phyloP scores from a whole-genome alignment of 2,329 filamentous ascomycete species.

The Fusarium floridanum region DNA sequence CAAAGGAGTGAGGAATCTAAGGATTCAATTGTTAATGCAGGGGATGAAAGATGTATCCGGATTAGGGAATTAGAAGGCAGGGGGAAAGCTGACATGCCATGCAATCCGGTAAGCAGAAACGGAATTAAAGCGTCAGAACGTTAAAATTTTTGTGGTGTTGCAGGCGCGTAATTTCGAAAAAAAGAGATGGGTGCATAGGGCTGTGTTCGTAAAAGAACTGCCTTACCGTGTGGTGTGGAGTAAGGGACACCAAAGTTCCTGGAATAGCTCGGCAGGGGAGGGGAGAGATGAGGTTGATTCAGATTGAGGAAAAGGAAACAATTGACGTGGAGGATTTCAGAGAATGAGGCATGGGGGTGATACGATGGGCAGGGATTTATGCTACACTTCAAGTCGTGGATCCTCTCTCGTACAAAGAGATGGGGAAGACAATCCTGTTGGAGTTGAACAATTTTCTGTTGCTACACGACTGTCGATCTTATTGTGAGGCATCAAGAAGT shows the following conservation, averaged over 20 bases:
- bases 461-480: not conserved
- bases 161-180: not conserved
- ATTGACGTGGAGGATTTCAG: not conserved
- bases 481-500: not conserved
- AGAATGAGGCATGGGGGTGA: not conserved
- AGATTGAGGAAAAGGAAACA: not conserved
- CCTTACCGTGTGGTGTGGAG: not conserved
- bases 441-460: not conserved
- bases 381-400: not conserved
- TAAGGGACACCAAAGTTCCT: not conserved
- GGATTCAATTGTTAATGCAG: not conserved
- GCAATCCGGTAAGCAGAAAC: not conserved
- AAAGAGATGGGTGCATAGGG: not conserved
- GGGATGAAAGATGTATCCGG: slow-evolving; percentile 7
- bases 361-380: not conserved
- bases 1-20: not conserved
- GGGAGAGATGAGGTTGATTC: not conserved
- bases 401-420: not conserved
- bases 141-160: not conserved
- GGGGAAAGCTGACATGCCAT: not conserved
- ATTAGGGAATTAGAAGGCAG: not conserved
- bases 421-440: no score
- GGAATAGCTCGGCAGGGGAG: not conserved
- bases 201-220: not conserved
- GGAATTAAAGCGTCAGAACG: not conserved